Evolutionary conservation across 352 stramenopile species (phyloP).

Genomic region (Pythium utonaiense): DNA sequence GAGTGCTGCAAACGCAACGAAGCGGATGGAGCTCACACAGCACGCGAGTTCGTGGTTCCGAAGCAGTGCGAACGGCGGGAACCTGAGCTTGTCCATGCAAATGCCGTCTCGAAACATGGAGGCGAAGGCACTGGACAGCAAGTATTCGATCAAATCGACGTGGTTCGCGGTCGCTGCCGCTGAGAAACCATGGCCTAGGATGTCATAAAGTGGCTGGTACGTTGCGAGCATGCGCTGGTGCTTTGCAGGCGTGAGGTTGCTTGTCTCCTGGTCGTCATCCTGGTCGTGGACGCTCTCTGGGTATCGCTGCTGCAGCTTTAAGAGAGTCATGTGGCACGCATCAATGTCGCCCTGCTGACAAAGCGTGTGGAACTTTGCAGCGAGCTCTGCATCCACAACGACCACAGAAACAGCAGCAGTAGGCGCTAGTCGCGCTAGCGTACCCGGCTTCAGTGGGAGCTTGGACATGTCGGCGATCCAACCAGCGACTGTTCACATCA

Average conservation of each 20-base stretch:
- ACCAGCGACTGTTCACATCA: conserved; percentile 14
- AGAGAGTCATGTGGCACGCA: conserved; percentile 11
- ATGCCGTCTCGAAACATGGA: conserved; percentile 12
- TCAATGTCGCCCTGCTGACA: conserved; percentile 20
- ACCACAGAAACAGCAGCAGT: neutral
- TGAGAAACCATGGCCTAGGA: conserved; percentile 15
- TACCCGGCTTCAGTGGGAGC: conserved; percentile 1
- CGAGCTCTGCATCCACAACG: conserved; percentile 11
- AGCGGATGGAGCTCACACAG: conserved; percentile 16
- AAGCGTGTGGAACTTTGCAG: conserved; percentile 1
- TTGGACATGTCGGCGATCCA: conserved; percentile 12
- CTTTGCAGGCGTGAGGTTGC: neutral
- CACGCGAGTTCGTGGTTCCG: neutral
- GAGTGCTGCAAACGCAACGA: conserved; percentile 23
- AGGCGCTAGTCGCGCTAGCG: neutral
- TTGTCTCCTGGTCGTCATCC: neutral
- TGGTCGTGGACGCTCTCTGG: conserved; percentile 2
- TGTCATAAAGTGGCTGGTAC: conserved; percentile 22
- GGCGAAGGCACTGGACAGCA: conserved; percentile 16
- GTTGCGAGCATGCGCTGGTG: neutral
- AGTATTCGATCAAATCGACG: conserved; percentile 18
- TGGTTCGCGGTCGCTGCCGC: conserved; percentile 15
- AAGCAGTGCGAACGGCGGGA: conserved; percentile 15
- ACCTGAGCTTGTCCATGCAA: conserved; percentile 1
- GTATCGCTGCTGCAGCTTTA: conserved; percentile 18